Evolutionary conservation across 2,329 filamentous ascomycete genomes (phyloP), one percentile per base, ranked within the genome.

Genomic region (Fonsecaea erecta): DNA sequence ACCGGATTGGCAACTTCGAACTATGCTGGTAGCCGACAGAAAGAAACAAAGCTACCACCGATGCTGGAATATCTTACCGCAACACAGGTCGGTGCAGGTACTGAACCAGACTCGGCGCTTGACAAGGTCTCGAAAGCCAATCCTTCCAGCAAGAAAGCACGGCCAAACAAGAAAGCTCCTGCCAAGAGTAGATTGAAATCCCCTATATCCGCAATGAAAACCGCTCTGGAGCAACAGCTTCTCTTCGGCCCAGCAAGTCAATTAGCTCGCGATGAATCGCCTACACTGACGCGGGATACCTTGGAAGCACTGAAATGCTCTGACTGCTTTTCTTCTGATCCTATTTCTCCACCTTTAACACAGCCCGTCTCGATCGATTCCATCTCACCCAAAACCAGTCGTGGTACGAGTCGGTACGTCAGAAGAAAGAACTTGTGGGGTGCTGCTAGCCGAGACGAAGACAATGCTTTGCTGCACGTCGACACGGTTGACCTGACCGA

Each of bases 181-280:
- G 69, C 79, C 78, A 74, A 84, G 79, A 70, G 71, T 74, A 56
- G 76, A 52, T 78, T 96, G 1, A 79, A 91, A 11, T 91, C 90
- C 0, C 92, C 92, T 0, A 81, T 80, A 54, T 85, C 89, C 26
- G 92, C 91, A 1, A 77, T 89, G 51, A 85, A 85, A 59, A 84
- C 89, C 70, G 84, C 90, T 14, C 82, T 85, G 2, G 81, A 84
- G 1, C 92, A 95, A 74, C 87, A 93, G 65, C 91, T 93, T 73
- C 78, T 96, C 0, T 96, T 96, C 77, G 92, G 92, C 0, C 95
- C 92, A 0, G 93, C 90, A 1, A 96, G 92, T 75, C 92, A 96
- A 75, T 79, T 96, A 26, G 89, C 88, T 14, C 80, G 84, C 61
- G 90, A 92, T 63, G 86, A 92, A 37, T 91, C 90, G 0, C 90